Percentiles rank a stretch among this genome's conserved stretches.
These are phyloP conservation scores for Gynandropsis gynandra DNA, from an alignment of 345 rosid species.

Conservation along the genomic window DNA sequence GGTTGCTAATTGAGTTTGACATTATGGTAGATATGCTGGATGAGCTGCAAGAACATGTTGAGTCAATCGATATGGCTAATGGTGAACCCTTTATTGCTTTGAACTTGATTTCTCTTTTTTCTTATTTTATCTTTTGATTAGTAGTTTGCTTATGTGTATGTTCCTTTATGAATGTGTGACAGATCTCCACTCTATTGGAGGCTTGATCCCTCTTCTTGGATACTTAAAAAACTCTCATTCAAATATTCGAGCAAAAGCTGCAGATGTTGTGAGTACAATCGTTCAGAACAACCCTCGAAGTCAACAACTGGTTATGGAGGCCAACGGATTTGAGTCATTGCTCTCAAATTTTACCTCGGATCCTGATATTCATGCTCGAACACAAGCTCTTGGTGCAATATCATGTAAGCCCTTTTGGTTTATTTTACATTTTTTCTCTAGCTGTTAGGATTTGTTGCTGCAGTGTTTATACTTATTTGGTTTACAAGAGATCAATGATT, in stretches of 20 bases:
- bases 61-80: slow-evolving; percentile 35
- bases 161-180: neutral
- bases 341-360: slow-evolving; percentile 49
- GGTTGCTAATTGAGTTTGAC: slow-evolving; percentile 7
- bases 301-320: slow-evolving; percentile 41
- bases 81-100: slow-evolving; percentile 13
- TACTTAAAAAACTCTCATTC: slow-evolving; percentile 44
- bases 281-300: slow-evolving; percentile 94
- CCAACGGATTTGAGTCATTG: slow-evolving; percentile 41
- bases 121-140: neutral
- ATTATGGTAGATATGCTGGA: slow-evolving; percentile 28
- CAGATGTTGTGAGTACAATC: slow-evolving; percentile 78
- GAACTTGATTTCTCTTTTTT: neutral
- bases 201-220: slow-evolving; percentile 27
- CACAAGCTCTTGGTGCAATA: slow-evolving; percentile 89
- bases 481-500: too few relatives aligned
- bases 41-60: slow-evolving; percentile 35
- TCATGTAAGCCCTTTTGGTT: slow-evolving; percentile 51
- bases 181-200: slow-evolving; percentile 32
- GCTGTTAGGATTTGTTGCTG: too few relatives aligned
- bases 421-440: neutral
- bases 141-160: neutral
- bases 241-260: slow-evolving; percentile 88
- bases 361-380: slow-evolving; percentile 57
- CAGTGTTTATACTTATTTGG: too few relatives aligned